phyloP scores from a whole-genome alignment of 306 rosid genomes.

The Erythrophleum fordii region DNA sequence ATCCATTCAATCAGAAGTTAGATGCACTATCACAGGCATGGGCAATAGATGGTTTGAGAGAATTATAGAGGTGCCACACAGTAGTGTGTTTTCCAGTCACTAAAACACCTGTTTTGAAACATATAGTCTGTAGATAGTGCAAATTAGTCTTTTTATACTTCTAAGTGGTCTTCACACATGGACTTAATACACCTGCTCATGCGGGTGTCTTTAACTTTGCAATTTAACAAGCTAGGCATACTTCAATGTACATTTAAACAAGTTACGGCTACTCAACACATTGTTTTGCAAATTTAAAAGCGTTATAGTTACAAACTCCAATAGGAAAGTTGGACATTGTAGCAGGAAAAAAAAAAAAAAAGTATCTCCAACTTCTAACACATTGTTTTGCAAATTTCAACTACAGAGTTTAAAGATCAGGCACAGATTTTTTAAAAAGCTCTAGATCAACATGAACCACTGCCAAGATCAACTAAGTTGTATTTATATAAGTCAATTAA shows the following conservation, averaged over 20 bases:
- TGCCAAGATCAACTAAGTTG: not conserved
- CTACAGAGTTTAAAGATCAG: not conserved
- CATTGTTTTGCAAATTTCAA: not conserved
- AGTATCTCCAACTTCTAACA: slow-evolving; percentile 6
- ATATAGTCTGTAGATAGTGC: not conserved
- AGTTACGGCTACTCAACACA: no score
- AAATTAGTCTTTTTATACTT: not conserved
- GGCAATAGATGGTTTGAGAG: not conserved
- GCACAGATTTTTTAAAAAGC: not conserved
- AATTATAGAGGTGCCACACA: not conserved
- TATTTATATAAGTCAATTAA: slow-evolving; percentile 5
- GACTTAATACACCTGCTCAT: not conserved
- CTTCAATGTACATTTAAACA: no score
- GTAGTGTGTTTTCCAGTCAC: no score
- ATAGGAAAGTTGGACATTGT: not conserved
- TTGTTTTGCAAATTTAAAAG: not conserved
- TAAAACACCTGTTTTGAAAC: no score
- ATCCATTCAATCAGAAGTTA: not conserved
- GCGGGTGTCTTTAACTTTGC: not conserved
- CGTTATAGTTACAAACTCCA: slow-evolving; percentile 17
- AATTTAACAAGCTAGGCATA: no score
- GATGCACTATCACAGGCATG: not conserved
- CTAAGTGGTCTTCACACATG: not conserved
- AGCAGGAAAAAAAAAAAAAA: not conserved
- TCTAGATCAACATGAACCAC: not conserved